Base-by-base conservation (phyloP, 345 rosid species). In the Rhodamnia argentea region DNA sequence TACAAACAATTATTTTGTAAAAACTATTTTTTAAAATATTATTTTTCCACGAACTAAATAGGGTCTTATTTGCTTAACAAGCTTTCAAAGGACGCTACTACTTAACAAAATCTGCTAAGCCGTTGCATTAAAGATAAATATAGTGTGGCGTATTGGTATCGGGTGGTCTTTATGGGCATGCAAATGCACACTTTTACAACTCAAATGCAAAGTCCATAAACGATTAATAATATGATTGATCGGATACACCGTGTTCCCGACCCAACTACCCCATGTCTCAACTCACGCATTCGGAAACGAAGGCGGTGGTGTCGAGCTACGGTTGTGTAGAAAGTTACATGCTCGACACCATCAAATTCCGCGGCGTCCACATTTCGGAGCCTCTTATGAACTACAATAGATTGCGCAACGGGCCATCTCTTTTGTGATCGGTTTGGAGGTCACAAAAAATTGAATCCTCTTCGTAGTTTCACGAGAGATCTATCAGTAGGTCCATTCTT, bases 401-500 rank as follows among this genome's bases (percentile, higher is more conserved):
- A 64, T 15, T 4, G 76, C 2, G 3, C 42, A 7, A 27, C 26
- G 84, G 57, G 60, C 23, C 57, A 10, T 52, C 42, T 27, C 23
- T 16, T 6, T 52, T 47, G n/a, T 29, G 20, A 27, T 27, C 7
- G 44, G 27, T 53, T 32, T 0, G 7, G 44, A 47, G n/a, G 18
- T 11, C 14, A 7, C 24, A 42, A 23, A 13, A 20, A 11, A 40
- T 2, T 2, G 11, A 55, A 52, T 52, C 27, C 52, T 85, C 56
- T 10, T 59, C 42, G 42, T 4, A 16, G 13, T 52, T 58, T 27
- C 22, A 14, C 37, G 50, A 1, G 12, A 37, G n/a, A 59, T 50
- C 2, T 20, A 18, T 53, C 83, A 86, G 57, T 83, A 95, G 32
- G 94, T 94, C 98, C 98, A 95, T 87, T 95, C 98, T 32, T 94